Evolutionary conservation across 164 flowering plant genomes (phyloP).

Genomic region (Nymphaea thermarum): DNA sequence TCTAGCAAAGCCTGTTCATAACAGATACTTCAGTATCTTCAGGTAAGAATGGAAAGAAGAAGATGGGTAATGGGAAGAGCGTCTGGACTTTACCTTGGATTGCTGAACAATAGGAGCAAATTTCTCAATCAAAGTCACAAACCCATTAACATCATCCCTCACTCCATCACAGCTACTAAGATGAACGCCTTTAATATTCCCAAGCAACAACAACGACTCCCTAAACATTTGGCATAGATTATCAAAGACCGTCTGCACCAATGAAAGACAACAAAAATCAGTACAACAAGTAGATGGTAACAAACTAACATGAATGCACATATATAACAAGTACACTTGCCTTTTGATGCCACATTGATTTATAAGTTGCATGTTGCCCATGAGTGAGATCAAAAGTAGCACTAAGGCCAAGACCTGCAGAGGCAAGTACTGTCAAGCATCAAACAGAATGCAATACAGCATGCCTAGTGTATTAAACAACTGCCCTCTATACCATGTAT

Average conservation of each 20-base stretch:
- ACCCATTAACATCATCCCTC: slow-evolving; percentile 19
- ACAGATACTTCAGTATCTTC: not conserved
- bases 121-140: slow-evolving; percentile 34
- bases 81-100: slow-evolving; percentile 45
- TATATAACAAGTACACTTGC: slow-evolving; percentile 16
- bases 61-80: not conserved
- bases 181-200: slow-evolving; percentile 40
- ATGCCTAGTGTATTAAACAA: no score
- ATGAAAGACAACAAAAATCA: no score
- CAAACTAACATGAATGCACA: no score
- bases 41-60: not conserved
- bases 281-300: no score
- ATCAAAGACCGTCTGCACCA: slow-evolving; percentile 66
- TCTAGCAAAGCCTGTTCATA: slow-evolving; percentile 54
- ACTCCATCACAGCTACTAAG: slow-evolving; percentile 33
- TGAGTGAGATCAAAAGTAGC: slow-evolving; percentile 14
- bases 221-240: slow-evolving; percentile 27
- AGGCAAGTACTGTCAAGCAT: no score
- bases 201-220: slow-evolving; percentile 51
- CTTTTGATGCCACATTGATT: slow-evolving; percentile 91
- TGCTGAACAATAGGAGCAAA: slow-evolving; percentile 31
- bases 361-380: slow-evolving; percentile 29
- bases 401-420: slow-evolving; percentile 7
- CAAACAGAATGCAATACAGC: no score
- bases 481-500: slow-evolving; percentile 11